Evolutionary conservation across 139 green algal genomes (phyloP).

Genomic region (Tetraselmis striata): DNA sequence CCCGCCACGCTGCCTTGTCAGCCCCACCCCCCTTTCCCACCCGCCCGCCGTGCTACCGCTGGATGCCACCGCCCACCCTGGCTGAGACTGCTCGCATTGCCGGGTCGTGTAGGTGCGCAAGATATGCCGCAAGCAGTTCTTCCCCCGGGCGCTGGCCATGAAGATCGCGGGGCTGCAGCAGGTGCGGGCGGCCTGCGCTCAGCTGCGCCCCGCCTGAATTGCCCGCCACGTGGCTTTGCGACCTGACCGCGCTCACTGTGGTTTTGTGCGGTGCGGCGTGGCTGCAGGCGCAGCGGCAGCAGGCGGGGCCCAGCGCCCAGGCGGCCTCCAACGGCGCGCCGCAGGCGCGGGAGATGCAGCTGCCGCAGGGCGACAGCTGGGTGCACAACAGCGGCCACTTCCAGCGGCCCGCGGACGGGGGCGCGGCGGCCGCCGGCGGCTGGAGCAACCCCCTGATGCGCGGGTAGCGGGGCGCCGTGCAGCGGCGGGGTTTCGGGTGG

Average conservation of each 20-base stretch:
- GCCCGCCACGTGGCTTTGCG: too few species aligned
- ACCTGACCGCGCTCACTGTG: too few species aligned
- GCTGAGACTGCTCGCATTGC: neutral
- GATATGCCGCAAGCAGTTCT: conserved; percentile 66
- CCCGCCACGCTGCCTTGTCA: too few species aligned
- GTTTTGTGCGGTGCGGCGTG: neutral
- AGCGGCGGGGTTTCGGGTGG: too few species aligned
- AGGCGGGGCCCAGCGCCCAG: neutral
- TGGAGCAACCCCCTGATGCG: neutral
- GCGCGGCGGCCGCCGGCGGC: too few species aligned
- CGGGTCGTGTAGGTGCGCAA: conserved; percentile 42
- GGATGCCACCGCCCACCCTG: too few species aligned
- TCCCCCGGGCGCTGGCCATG: conserved; percentile 49
- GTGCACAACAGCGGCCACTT: neutral
- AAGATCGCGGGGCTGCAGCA: conserved; percentile 54
- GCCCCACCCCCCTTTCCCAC: too few species aligned
- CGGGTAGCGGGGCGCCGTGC: too few species aligned
- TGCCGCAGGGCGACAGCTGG: conserved; percentile 30
- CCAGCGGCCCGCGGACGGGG: neutral
- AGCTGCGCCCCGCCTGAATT: too few species aligned
- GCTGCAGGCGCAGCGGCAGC: neutral
- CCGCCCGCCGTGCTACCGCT: too few species aligned
- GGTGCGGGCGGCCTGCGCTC: too few species aligned
- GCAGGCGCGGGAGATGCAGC: conserved; percentile 15
- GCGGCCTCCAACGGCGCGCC: neutral